Evolutionary conservation across 2,329 filamentous ascomycete species (phyloP), one percentile per base, ranked within the genome.

Genomic region (Teratosphaeria nubilosa): DNA sequence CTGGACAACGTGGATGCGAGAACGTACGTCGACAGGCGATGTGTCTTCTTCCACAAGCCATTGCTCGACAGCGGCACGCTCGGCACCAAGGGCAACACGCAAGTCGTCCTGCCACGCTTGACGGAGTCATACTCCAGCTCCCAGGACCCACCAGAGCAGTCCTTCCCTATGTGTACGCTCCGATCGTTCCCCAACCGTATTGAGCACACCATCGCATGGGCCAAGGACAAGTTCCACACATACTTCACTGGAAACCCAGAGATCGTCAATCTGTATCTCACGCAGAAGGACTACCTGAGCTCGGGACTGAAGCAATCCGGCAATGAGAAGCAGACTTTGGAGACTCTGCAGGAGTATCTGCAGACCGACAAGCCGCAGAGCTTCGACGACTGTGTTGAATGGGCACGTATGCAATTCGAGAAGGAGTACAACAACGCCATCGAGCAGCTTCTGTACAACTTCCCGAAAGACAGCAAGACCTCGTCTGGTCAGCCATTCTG

Each of bases 81-180:
- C n/a, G 94, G 94, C 55, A 97, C 95, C 59, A 99, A 99, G 80
- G 94, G 94, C 69, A 99, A 99, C 77, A 96, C 91, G 6, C 94
- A 99, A 71, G 94, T 99, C 60, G 86, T 99, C 54, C 82, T 99
- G 58, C 95, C 94, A 11, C 83, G 85, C 66, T 77, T 96, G 63
- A 97, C 94, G 0, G 95, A 99, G 75, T 97, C 94, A 0, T 99
- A 99, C 78, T 96, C 94, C 0, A 90, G 86, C 68, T 97, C 94
- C 22, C 92, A 96, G 72, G 95, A 99, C 72, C 94, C 94, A 1
- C 94, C 94, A 0, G 95, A 99, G 80, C 91, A 96, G 77, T 95
- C 94, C 0, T 97, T 99, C 81, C 94, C 94, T 0, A 97, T 97
- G 91, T 99, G 94, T 74, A 97, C 94, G 5, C 82, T 99, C 62